Percentiles rank a stretch among this genome's conserved stretches.
These are phyloP conservation scores for Gardenia jasminoides DNA, from an alignment of 257 asterid species.

Conservation along the genomic window DNA sequence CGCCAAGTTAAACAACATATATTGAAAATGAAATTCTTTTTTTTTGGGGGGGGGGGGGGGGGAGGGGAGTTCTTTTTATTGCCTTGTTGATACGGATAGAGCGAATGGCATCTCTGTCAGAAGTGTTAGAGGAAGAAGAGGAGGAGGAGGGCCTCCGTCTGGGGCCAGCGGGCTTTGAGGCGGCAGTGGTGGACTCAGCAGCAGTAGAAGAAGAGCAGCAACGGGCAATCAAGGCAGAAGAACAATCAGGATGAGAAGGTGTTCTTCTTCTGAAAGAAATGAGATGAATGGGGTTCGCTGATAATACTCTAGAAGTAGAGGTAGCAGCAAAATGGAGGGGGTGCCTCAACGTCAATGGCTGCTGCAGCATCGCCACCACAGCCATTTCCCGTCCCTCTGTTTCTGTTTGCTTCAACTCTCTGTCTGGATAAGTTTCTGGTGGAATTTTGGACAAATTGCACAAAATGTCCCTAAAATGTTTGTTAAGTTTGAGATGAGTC, in stretches of 20 bases:
- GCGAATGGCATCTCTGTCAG: slow-evolving; percentile 87
- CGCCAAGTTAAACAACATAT: not conserved
- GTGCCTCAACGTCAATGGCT: slow-evolving; percentile 51
- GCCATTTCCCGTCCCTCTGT: slow-evolving; percentile 3
- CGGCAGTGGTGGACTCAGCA: slow-evolving; percentile 14
- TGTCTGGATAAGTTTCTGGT: too few relatives aligned
- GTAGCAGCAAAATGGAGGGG: slow-evolving; percentile 43
- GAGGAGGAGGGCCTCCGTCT: slow-evolving; percentile 50
- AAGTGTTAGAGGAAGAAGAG: slow-evolving; percentile 53
- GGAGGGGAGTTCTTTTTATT: not conserved
- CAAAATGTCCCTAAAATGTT: too few relatives aligned
- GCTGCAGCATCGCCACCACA: slow-evolving; percentile 45
- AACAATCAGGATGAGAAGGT: slow-evolving; percentile 16
- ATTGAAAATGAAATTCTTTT: not conserved
- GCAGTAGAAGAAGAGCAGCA: slow-evolving; percentile 48
- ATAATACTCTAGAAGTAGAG: not conserved
- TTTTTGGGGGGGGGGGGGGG: too few relatives aligned
- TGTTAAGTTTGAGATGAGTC: too few relatives aligned
- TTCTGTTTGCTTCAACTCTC: not conserved
- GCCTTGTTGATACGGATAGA: slow-evolving; percentile 85
- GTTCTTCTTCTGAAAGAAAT: not conserved
- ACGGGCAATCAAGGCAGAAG: slow-evolving; percentile 39
- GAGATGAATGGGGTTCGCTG: not conserved
- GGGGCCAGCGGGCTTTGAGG: slow-evolving; percentile 37
- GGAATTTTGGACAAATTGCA: too few relatives aligned